Conservation (phyloP, 1,139 yeast species). For the Geotrichum carabidarum region DNA sequence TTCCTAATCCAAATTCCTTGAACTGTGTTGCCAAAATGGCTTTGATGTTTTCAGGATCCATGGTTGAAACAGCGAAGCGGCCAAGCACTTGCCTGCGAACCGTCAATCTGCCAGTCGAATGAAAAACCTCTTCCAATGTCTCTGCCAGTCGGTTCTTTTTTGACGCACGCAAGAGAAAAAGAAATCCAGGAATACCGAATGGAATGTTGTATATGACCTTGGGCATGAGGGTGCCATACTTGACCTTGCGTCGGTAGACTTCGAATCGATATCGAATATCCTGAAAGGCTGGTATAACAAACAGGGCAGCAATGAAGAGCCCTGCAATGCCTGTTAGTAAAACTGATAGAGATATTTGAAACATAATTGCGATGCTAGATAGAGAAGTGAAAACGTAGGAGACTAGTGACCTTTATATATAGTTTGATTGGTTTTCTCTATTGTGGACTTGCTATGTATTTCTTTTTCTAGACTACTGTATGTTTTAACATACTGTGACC, state of each 20-base stretch:
- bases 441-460: too few species aligned
- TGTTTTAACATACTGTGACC: too few species aligned
- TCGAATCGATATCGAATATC: background rate
- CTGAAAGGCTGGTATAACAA: background rate
- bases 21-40: slow-evolving; percentile 35
- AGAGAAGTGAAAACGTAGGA: too few species aligned
- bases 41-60: slow-evolving; percentile 43
- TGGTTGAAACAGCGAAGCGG: slow-evolving; percentile 26
- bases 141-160: background rate
- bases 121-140: background rate
- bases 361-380: too few species aligned
- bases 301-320: background rate
- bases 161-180: background rate
- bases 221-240: background rate
- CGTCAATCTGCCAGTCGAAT: background rate
- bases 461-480: too few species aligned
- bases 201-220: background rate
- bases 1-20: slow-evolving; percentile 46
- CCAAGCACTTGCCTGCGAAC: slow-evolving; percentile 5
- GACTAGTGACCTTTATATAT: too few species aligned
- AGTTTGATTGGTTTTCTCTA: too few species aligned
- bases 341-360: too few species aligned
- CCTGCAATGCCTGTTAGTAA: background rate
- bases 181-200: background rate
- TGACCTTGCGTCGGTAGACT: background rate